Conservation (phyloP, 768 basidiomycete genomes). For the Hemileccinum impolitum region DNA sequence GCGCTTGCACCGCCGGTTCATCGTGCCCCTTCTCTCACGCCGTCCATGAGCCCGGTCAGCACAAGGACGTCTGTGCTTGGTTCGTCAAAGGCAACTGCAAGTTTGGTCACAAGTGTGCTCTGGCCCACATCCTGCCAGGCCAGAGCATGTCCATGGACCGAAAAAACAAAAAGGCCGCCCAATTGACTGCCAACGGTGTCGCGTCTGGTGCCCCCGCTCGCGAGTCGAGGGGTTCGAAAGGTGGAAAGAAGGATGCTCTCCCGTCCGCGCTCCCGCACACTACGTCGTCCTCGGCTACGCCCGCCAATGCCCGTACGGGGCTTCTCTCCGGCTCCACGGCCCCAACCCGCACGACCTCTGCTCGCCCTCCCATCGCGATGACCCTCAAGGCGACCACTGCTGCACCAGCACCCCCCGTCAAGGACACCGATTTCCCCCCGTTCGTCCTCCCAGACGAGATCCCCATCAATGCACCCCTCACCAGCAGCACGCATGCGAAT, state of each 20-base stretch:
- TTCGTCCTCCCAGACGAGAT: constrained; percentile 65
- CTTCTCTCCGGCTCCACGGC: constrained; percentile 59
- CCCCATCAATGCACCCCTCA: no score
- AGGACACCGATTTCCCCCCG: constrained; percentile 70
- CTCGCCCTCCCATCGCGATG: constrained; percentile 63
- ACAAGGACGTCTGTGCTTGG: constrained; percentile 84
- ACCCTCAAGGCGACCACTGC: constrained; percentile 72
- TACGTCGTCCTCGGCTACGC: neutral
- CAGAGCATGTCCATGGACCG: constrained; percentile 94
- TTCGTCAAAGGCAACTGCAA: constrained; percentile 92
- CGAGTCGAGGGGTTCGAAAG: constrained; percentile 33
- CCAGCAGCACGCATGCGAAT: neutral
- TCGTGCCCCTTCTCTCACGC: constrained; percentile 95
- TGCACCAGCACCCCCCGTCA: constrained; percentile 73
- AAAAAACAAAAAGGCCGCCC: constrained; percentile 95
- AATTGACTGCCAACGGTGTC: constrained; percentile 53
- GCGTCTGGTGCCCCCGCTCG: constrained; percentile 31
- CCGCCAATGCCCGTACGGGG: constrained; percentile 17
- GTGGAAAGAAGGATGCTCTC: constrained; percentile 36
- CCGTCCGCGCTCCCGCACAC: constrained; percentile 16
- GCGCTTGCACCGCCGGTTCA: constrained; percentile 89
- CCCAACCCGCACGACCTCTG: constrained; percentile 50
- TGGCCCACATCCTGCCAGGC: constrained; percentile 91
- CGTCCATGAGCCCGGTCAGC: constrained; percentile 66
- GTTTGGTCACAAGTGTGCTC: constrained; percentile 80